Conservation (phyloP, 1,139 yeast species). For the Suhomyces bribrorum region DNA sequence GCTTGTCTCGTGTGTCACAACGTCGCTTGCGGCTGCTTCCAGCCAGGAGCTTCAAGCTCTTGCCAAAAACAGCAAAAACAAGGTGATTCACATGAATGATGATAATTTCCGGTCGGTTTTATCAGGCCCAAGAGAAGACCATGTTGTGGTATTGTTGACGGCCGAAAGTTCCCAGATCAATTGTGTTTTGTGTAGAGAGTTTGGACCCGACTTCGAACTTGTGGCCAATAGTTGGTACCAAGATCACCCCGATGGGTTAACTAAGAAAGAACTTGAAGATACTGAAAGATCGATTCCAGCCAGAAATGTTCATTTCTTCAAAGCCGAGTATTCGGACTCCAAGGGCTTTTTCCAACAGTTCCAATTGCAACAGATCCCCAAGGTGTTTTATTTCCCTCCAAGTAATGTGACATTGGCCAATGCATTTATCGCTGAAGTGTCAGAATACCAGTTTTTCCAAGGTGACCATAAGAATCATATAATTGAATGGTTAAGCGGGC, state of each 20-base stretch:
- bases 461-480: slow-evolving; percentile 54
- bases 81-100: slow-evolving; percentile 51
- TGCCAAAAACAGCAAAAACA: slow-evolving; percentile 20
- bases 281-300: slow-evolving; percentile 25
- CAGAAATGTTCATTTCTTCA: slow-evolving; percentile 62
- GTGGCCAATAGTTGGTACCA: slow-evolving; percentile 61
- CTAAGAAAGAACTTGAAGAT: slow-evolving; percentile 29
- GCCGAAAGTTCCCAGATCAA: slow-evolving; percentile 74
- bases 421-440: slow-evolving; percentile 37
- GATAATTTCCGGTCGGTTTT: slow-evolving; percentile 59
- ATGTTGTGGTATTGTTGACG: slow-evolving; percentile 66
- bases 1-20: slow-evolving; percentile 11
- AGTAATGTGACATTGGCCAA: slow-evolving; percentile 35
- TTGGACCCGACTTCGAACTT: slow-evolving; percentile 63
- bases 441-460: slow-evolving; percentile 51
- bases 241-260: slow-evolving; percentile 40
- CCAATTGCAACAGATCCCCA: slow-evolving; percentile 76
- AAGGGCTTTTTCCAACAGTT: slow-evolving; percentile 55
- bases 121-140: slow-evolving; percentile 70
- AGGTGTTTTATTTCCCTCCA: slow-evolving; percentile 66
- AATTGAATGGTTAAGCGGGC: slow-evolving; percentile 35
- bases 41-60: slow-evolving; percentile 28
- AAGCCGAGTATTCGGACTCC: slow-evolving; percentile 67
- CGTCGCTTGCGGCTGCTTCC: slow-evolving; percentile 29
- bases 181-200: slow-evolving; percentile 72